Evolutionary conservation across 73 alveolate genomes (phyloP).

Genomic region (Paramecium sexaurelia): DNA sequence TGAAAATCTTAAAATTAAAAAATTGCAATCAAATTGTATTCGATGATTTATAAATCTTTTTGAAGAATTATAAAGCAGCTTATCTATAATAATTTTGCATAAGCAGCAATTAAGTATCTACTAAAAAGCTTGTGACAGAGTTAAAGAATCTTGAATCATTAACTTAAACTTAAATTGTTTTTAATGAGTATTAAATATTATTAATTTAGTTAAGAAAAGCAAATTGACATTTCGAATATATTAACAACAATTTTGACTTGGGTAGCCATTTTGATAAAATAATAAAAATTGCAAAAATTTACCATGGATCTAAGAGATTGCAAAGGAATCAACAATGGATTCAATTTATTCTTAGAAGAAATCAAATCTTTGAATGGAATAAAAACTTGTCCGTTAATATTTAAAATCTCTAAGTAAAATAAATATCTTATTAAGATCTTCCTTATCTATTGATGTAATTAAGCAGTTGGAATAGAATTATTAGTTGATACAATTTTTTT

Average conservation of each 20-base stretch:
- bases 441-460: not conserved
- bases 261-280: constrained; percentile 1
- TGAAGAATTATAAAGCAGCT: constrained; percentile 16
- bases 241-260: not conserved
- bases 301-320: not conserved
- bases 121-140: not conserved
- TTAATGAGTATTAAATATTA: not conserved
- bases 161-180: not conserved
- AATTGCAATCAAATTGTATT: not conserved
- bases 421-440: not conserved
- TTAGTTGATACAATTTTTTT: not conserved
- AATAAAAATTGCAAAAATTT: not conserved
- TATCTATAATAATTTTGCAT: not conserved
- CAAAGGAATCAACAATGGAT: not conserved
- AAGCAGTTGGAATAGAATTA: not conserved
- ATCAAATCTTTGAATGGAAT: not conserved
- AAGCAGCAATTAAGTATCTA: not conserved
- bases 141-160: not conserved
- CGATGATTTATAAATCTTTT: not conserved
- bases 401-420: not conserved
- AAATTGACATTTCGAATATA: not conserved
- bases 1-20: not conserved
- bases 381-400: not conserved
- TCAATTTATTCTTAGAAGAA: not conserved
- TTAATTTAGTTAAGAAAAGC: not conserved